These are phyloP conservation scores for Diaporthe capsici DNA, from an alignment of 2,329 filamentous ascomycete genomes.

Conservation along the genomic window DNA sequence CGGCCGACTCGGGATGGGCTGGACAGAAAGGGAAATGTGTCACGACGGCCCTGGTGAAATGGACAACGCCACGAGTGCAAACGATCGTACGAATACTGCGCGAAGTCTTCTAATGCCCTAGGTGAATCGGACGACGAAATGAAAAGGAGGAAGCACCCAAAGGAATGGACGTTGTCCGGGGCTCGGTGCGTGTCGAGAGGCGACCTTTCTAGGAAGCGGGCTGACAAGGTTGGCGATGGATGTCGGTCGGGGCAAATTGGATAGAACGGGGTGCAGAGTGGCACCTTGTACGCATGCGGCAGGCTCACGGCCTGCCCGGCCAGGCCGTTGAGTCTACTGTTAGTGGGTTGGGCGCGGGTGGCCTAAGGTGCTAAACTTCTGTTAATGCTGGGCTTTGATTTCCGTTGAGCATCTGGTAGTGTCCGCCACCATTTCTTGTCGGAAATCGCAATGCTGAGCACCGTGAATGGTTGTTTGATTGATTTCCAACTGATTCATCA, in stretches of 20 bases:
- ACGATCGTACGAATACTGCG: slow-evolving; percentile 8
- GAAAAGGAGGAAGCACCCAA: slow-evolving; percentile 2
- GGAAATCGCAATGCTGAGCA: background rate
- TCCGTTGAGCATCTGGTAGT: background rate
- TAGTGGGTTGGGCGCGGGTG: background rate
- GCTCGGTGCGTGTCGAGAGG: slow-evolving; percentile 6
- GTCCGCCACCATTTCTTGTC: background rate
- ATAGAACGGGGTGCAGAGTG: slow-evolving; percentile 7
- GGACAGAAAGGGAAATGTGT: slow-evolving; percentile 32
- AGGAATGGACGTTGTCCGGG: slow-evolving; percentile 18
- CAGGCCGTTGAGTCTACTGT: slow-evolving; percentile 14
- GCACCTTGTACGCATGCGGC: slow-evolving; percentile 16
- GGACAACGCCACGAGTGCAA: slow-evolving; percentile 3
- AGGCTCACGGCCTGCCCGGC: background rate
- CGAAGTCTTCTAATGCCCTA: background rate
- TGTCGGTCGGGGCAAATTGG: slow-evolving; percentile 1
- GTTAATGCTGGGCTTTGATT: background rate
- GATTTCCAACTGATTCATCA: background rate
- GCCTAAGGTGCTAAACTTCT: background rate
- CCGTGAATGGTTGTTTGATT: background rate
- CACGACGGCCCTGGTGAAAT: slow-evolving; percentile 17
- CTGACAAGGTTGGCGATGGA: slow-evolving; percentile 13
- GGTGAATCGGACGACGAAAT: slow-evolving; percentile 15
- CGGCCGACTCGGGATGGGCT: slow-evolving; percentile 1
- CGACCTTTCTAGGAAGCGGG: slow-evolving; percentile 18